Evolutionary conservation across 108 stramenopile species (phyloP), one percentile per base, ranked within the genome.

Genomic region (Pseudonitzschia multiseries): DNA sequence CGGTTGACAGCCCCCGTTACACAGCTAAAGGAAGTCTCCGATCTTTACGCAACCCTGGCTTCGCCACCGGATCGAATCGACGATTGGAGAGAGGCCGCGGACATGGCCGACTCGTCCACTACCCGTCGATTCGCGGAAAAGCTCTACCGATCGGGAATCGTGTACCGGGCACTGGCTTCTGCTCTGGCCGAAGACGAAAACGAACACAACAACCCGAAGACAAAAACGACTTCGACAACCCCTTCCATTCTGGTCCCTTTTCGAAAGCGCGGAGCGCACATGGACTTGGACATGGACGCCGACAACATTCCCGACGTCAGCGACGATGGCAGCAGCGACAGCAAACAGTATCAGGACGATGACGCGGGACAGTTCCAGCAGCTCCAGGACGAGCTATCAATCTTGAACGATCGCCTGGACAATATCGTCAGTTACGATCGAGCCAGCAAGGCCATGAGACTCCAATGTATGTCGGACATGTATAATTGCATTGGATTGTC

Each of bases 401-500:
- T 46, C 15, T 28, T 71, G 28, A 43, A 71, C 24, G 1, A 46
- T 26, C 63, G 60, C 0, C 50, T 73, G 50, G 41, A 53, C 17
- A 51, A 29, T 18, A 29, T 73, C 0, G 26, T 29, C 40, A 54
- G 50, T 17, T 65, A 54, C 27, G 51, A 65, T 3, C 28, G 43
- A 33, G 48, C 73, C 28, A 42, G 1, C 33, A 73, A 73, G 50
- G 62, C 73, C 24, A 61, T 53, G 32, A 0, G 65, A 36, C 51
- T 73, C 32, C 62, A 65, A 32, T 62, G 41, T 20, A 61, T 73
- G 48, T 62, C 57, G 0, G 57, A 65, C 48, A 73, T 73, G 73
- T 73, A 73, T 50, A 73, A 73, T 43, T 50, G 53, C 51, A 65
- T 73, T 4, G 73, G 73, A 33, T 73, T 73, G 52, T 33, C 52